Percentiles rank a stretch among this genome's conserved stretches.
These are phyloP conservation scores for Lipomyces yarrowii DNA, from an alignment of 1,139 yeast genomes.

Conservation along the genomic window DNA sequence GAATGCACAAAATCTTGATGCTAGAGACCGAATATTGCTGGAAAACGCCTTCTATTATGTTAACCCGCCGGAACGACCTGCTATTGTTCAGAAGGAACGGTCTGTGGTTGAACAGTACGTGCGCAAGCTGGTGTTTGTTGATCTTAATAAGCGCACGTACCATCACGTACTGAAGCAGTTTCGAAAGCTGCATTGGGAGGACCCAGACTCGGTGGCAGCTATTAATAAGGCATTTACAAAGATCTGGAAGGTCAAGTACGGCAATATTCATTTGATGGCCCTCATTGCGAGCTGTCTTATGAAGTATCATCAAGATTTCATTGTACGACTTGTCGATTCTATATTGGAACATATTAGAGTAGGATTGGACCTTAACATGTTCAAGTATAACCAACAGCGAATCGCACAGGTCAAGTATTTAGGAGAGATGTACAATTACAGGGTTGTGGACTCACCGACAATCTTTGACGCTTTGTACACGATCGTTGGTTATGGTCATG, in stretches of 20 bases:
- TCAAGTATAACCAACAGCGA: conserved; percentile 60
- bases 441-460: conserved; percentile 53
- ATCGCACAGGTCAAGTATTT: conserved; percentile 64
- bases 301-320: conserved; percentile 47
- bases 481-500: conserved; percentile 69
- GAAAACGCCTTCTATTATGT: conserved; percentile 61
- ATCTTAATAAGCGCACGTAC: conserved; percentile 49
- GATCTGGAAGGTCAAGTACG: conserved; percentile 66
- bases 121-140: conserved; percentile 47
- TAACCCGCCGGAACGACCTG: conserved; percentile 55
- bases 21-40: conserved; percentile 62
- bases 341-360: conserved; percentile 62
- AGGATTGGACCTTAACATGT: conserved; percentile 70
- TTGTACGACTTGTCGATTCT: conserved; percentile 60
- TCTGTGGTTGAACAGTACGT: conserved; percentile 41
- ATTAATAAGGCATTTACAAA: conserved; percentile 58
- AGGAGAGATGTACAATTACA: conserved; percentile 57
- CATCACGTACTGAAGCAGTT: conserved; percentile 49
- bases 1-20: conserved; percentile 54
- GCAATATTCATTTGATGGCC: conserved; percentile 56
- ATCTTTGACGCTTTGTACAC: conserved; percentile 60
- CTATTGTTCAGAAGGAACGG: conserved; percentile 37
- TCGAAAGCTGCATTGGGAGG: conserved; percentile 53
- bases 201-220: conserved; percentile 47
- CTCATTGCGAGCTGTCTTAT: conserved; percentile 49